Evolutionary conservation across 805 yeast genomes (phyloP).

Genomic region (Ogataea siamensis): DNA sequence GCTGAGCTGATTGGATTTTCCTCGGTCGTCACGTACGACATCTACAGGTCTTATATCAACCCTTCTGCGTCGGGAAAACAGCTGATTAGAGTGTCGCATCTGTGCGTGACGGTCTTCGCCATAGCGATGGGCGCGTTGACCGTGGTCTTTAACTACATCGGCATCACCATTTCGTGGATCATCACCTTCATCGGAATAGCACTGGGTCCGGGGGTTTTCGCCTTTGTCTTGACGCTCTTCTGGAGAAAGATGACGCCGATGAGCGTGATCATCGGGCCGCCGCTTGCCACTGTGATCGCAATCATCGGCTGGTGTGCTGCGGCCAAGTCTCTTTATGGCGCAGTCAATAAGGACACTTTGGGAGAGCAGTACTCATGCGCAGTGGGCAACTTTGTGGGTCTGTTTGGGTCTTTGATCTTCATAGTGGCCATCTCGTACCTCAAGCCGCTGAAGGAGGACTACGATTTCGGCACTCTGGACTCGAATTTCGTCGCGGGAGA

Average conservation of each 20-base stretch:
- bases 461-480: conserved; percentile 29
- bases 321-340: conserved; percentile 43
- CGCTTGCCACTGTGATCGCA: conserved; percentile 51
- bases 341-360: conserved; percentile 42
- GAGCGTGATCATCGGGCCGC: conserved; percentile 40
- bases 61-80: conserved; percentile 40
- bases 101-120: conserved; percentile 41
- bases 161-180: conserved; percentile 42
- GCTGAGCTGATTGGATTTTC: conserved; percentile 43
- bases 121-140: conserved; percentile 40
- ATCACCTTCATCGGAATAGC: conserved; percentile 47
- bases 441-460: conserved; percentile 28
- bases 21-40: conserved; percentile 39
- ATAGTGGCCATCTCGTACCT: conserved; percentile 30
- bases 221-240: conserved; percentile 43
- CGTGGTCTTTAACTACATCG: conserved; percentile 40
- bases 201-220: conserved; percentile 50
- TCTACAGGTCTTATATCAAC: conserved; percentile 39
- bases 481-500: conserved; percentile 32
- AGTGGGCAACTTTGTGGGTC: conserved; percentile 44
- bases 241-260: conserved; percentile 39
- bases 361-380: conserved; percentile 43
- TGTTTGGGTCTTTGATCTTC: conserved; percentile 33
- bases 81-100: conserved; percentile 37
- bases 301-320: conserved; percentile 46